Evolutionary conservation across 441 rosid species (phyloP).

Genomic region (Mallotus japonicus): DNA sequence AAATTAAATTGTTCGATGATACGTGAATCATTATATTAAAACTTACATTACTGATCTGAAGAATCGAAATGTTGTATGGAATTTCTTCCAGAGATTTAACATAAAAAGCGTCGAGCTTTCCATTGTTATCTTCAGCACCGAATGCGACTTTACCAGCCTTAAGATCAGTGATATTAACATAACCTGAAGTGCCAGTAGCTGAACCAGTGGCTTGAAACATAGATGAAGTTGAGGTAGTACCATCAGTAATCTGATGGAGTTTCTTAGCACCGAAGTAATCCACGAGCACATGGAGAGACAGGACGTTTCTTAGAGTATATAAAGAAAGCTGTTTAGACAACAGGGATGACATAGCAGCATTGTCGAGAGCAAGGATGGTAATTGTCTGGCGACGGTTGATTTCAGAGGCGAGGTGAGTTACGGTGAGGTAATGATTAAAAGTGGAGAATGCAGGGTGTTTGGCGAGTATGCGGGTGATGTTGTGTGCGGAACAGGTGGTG

Average conservation of each 20-base stretch:
- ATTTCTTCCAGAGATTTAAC: conserved; percentile 71
- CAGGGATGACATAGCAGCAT: conserved; percentile 67
- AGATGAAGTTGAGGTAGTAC: conserved; percentile 70
- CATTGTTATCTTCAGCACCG: conserved; percentile 47
- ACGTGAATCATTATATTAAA: conserved; percentile 15
- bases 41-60: conserved; percentile 63
- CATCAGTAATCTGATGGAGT: conserved; percentile 81
- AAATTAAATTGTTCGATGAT: not conserved
- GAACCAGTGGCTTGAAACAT: conserved; percentile 90
- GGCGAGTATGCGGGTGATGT: conserved; percentile 71
- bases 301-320: conserved; percentile 70
- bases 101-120: conserved; percentile 48
- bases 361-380: conserved; percentile 82
- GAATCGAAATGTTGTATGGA: conserved; percentile 79
- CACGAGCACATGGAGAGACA: conserved; percentile 81
- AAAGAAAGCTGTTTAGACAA: conserved; percentile 61
- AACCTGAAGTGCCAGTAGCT: conserved; percentile 82
- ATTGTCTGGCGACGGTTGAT: conserved; percentile 90
- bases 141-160: conserved; percentile 89
- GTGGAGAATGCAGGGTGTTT: conserved; percentile 77
- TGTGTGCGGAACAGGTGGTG: conserved; percentile 49
- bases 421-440: conserved; percentile 86
- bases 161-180: conserved; percentile 74
- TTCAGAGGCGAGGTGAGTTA: conserved; percentile 80
- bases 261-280: conserved; percentile 91